phyloP scores from a whole-genome alignment of 1,284 basidiomycete species.

The Cystobasidium sp. region DNA sequence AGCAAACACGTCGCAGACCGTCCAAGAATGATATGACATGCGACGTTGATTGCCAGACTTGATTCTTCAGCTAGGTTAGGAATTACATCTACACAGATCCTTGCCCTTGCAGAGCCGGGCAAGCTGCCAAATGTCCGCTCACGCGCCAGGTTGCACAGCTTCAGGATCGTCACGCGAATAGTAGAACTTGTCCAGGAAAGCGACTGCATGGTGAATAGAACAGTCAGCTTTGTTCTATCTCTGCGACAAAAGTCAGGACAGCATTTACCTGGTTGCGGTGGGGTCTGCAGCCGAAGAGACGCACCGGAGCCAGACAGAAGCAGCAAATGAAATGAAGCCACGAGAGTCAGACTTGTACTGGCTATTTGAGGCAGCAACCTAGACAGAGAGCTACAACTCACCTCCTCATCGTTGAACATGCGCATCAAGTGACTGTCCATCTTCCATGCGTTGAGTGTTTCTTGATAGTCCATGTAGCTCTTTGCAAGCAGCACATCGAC shows the following conservation, averaged over 20 bases:
- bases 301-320: background rate
- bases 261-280: constrained; percentile 46
- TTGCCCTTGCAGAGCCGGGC: background rate
- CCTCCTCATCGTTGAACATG: constrained; percentile 60
- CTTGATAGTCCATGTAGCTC: constrained; percentile 87
- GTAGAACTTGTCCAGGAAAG: constrained; percentile 51
- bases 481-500: constrained; percentile 90
- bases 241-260: background rate
- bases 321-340: background rate
- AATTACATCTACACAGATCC: background rate
- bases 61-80: background rate
- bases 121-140: background rate
- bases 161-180: constrained; percentile 35
- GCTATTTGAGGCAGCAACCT: background rate
- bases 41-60: background rate
- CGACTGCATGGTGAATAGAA: constrained; percentile 37
- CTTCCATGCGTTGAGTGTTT: constrained; percentile 51
- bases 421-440: constrained; percentile 55
- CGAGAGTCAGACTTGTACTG: background rate
- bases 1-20: background rate
- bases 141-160: constrained; percentile 30
- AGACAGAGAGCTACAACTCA: constrained; percentile 46
- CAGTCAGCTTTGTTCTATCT: background rate
- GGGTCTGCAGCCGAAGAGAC: constrained; percentile 4
- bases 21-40: background rate